A percentile compares a stretch with the other conserved stretches of the same genome.
Conservation (phyloP, 805 yeast genomes). For the Zygotorulaspora florentina region DNA sequence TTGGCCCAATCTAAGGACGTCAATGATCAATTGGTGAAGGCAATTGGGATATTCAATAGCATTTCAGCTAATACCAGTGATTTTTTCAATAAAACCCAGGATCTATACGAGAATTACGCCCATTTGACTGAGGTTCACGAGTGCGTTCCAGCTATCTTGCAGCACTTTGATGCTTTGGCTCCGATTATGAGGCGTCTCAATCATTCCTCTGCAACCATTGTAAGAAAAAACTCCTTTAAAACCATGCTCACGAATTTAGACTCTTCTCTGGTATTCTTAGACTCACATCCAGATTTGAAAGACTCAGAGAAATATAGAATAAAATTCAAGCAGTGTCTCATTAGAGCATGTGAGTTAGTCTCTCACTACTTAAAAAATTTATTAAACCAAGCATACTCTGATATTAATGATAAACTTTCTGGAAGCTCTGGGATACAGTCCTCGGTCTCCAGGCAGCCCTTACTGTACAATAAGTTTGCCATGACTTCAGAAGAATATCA, state of each 20-base stretch:
- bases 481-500: conserved; percentile 39
- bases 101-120: conserved; percentile 44
- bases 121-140: conserved; percentile 49
- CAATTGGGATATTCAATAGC: conserved; percentile 33
- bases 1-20: conserved; percentile 38
- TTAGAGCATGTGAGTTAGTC: conserved; percentile 71
- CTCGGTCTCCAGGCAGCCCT: conserved; percentile 53
- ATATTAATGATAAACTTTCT: conserved; percentile 27
- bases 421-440: conserved; percentile 17
- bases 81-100: conserved; percentile 45
- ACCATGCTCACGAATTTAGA: conserved; percentile 57
- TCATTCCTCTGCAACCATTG: conserved; percentile 56
- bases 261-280: conserved; percentile 57
- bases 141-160: conserved; percentile 54
- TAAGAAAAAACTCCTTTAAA: conserved; percentile 53
- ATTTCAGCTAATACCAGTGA: conserved; percentile 31
- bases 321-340: conserved; percentile 77
- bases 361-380: conserved; percentile 55
- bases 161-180: conserved; percentile 67
- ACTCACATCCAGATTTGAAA: conserved; percentile 53
- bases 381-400: conserved; percentile 35
- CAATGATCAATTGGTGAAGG: conserved; percentile 27
- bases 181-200: conserved; percentile 64
- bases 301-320: conserved; percentile 66
- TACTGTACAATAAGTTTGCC: conserved; percentile 62